phyloP scores from a whole-genome alignment of 345 rosid genomes.

The Euclidium syriacum region DNA sequence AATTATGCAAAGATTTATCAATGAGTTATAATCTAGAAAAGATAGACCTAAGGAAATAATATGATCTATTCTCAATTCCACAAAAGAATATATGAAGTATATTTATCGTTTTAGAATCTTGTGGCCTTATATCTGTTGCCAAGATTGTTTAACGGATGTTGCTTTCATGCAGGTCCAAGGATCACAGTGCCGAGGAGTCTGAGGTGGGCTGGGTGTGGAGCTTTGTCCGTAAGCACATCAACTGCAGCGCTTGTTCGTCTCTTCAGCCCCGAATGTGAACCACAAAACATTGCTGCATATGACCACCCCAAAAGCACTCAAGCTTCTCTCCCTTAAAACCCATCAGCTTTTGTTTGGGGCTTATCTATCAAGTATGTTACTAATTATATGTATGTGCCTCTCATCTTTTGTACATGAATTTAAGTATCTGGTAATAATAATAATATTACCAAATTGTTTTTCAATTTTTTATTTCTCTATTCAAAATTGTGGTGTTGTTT shows the following conservation, averaged over 20 bases:
- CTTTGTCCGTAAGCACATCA: constrained; percentile 58
- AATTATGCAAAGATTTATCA: background rate
- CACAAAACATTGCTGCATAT: constrained; percentile 85
- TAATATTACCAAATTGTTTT: background rate
- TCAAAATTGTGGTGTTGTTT: no score
- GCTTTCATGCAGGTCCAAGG: constrained; percentile 25
- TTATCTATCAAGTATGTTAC: background rate
- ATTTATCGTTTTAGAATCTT: background rate
- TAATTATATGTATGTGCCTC: background rate
- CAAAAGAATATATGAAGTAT: no score
- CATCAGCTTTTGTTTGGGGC: background rate
- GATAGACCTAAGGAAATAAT: background rate
- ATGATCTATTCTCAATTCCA: background rate
- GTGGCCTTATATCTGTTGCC: background rate
- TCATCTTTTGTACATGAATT: background rate
- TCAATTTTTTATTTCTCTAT: no score
- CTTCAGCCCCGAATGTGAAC: constrained; percentile 90
- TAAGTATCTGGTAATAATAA: background rate
- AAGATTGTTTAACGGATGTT: background rate
- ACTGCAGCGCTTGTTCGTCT: constrained; percentile 73
- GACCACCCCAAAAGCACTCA: constrained; percentile 34
- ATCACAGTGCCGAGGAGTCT: constrained; percentile 33
- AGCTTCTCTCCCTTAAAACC: constrained; percentile 19
- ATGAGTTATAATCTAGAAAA: background rate
- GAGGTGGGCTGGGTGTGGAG: constrained; percentile 93